phyloP scores from a whole-genome alignment of 2,329 filamentous ascomycete genomes.

The Beauveria australis region DNA sequence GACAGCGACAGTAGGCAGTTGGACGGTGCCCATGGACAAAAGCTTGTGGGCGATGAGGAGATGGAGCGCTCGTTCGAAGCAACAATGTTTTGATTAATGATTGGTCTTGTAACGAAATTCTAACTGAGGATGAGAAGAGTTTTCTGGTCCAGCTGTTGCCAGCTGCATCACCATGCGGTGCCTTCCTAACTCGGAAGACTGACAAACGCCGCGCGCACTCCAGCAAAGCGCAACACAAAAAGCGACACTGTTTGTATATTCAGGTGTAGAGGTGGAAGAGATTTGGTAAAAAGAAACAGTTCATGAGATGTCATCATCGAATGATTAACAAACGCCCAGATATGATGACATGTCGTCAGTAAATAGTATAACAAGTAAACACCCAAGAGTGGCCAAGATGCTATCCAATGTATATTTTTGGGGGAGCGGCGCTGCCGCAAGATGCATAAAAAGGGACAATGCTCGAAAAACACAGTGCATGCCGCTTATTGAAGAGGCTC shows the following conservation, averaged over 20 bases:
- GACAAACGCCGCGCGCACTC: neutral
- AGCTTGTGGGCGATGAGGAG: neutral
- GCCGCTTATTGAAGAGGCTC: neutral
- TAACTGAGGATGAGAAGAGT: neutral
- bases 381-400: neutral
- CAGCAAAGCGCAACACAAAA: neutral
- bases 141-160: neutral
- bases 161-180: neutral
- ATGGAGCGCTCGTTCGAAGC: neutral
- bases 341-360: constrained; percentile 4
- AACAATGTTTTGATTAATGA: neutral
- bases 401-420: neutral
- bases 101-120: neutral
- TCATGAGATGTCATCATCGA: neutral
- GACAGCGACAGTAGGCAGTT: constrained; percentile 19
- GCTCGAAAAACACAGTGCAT: neutral
- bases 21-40: neutral
- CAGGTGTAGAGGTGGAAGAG: neutral
- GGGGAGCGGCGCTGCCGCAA: constrained; percentile 3
- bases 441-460: neutral
- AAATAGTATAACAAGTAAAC: neutral
- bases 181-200: neutral
- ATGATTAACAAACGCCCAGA: neutral
- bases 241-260: neutral
- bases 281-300: neutral